Base-by-base conservation (phyloP, 345 rosid species). In the Heritiera littoralis region DNA sequence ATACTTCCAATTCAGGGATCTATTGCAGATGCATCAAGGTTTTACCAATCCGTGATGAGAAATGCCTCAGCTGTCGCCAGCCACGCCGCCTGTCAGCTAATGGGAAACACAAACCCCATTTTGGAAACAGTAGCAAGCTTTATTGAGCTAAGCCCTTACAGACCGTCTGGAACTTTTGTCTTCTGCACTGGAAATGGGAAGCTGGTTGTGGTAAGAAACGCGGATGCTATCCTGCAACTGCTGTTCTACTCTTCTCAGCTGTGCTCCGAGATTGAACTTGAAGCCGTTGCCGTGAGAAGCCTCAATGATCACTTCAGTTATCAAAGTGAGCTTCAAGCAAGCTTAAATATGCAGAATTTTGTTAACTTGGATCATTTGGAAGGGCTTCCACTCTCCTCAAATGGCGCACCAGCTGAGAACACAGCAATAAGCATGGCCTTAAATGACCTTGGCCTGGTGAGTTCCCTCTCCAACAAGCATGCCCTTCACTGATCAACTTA, bases 391-490 rank as follows among this genome's bases (percentile, higher is more conserved):
- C 70, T 88, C 80, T 82, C 85, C 43, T 81, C 85, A 0, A 72
- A 80, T 74, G 85, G 52, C 58, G 73, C 40, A 32, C 75, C 15
- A 43, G 70, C 43, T 14, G 81, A 78, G 69, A 75, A 51, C 46
- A 78, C 23, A 76, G 58, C 60, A 7, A 71, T 49, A 9, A 71
- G 41, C 65, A 43, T 20, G 13, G 81, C 78, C 30, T 83, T 92
- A 78, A 80, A 81, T 65, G 92, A 90, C 83, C 88, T 95, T 20
- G 91, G 92, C 83, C 78, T 91, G 92, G 99, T 95, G 87, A 86
- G 82, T 56, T 46, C 71, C 72, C 43, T 17, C 80, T 56, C 55
- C 28, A 23, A 23, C 28, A 23, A 23, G 28, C 28, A 23, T 23
- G 28, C 28, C 28, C 28, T 23, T 23, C 28, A 23, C 0, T 23